Evolutionary conservation across 805 yeast genomes (phyloP), one percentile per base, ranked within the genome.

Genomic region (Cyberlindnera euphorbiae): DNA sequence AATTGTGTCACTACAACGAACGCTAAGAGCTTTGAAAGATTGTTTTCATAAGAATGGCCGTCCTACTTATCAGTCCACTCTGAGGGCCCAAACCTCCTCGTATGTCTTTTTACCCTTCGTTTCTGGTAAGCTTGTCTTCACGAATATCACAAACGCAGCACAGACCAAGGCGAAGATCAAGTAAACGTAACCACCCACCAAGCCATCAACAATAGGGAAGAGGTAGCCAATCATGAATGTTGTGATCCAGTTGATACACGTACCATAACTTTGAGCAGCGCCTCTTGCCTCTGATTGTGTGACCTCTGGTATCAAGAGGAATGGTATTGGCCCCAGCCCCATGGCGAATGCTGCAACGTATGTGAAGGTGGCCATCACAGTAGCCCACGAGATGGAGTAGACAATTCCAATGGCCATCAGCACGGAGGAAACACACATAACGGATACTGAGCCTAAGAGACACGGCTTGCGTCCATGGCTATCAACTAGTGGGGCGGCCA

Each of bases 311-410:
- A 90, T 80, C 35, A 89, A 62, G 47, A 90, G 63, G 62, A 93
- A 90, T 28, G 98, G 98, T 36, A 93, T 88, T 6, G 98, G 98
- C 0, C 98, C 98, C 43, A 88, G 58, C 0, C 98, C 98, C 23
- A 83, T 64, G 0, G 97, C 97, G 65, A 90, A 93, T 18, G 87
- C 74, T 1, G 82, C 77, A 32, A 90, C 88, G 55, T 87, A 89
- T 1, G 71, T 53, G 36, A 86, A 73, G 0, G 88, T 80, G 9
- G 88, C 78, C 1, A 71, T 33, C 1, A 82, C 77, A 1, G 89
- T 70, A 11, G 80, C 42, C 0, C 60, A 22, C 0, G 83, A 66
- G 33, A 62, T 62, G 3, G 66, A 57, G 13, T 56, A 43, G 14
- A 75, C 52, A 26, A 90, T 81, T 3, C 94, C 90, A 16, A 73